phyloP scores from a whole-genome alignment of 768 basidiomycete species.

The Rhodotorula paludigena region DNA sequence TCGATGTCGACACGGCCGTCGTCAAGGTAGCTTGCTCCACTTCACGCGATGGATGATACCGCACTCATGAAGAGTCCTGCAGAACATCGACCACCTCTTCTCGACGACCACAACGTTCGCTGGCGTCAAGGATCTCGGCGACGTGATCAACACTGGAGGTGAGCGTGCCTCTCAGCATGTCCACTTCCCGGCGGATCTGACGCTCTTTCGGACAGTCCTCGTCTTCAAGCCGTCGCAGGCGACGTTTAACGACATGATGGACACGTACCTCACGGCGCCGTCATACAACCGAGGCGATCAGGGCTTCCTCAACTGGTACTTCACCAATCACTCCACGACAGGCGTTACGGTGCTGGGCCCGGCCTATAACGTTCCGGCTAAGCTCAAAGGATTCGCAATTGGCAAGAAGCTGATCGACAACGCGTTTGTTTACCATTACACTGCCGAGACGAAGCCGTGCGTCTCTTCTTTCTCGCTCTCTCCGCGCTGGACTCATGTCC shows the following conservation, averaged over 20 bases:
- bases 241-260: neutral
- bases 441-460: constrained; percentile 2
- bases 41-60: neutral
- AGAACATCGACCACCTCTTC: constrained; percentile 6
- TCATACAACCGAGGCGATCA: neutral
- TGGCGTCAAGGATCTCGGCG: neutral
- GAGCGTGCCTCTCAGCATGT: neutral
- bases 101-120: neutral
- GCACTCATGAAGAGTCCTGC: neutral
- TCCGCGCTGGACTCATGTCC: neutral
- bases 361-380: neutral
- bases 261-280: constrained; percentile 1
- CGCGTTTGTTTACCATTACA: neutral
- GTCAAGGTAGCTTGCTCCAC: neutral
- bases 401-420: constrained; percentile 3
- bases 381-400: constrained; percentile 1
- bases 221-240: neutral
- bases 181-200: neutral
- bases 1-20: constrained; percentile 1
- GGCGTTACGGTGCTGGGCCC: neutral
- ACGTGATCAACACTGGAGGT: neutral
- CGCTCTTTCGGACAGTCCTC: neutral
- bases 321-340: neutral
- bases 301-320: constrained; percentile 5
- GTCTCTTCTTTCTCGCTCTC: neutral